phyloP scores from a whole-genome alignment of 2,329 filamentous ascomycete genomes.

The Aspergillus sp. region DNA sequence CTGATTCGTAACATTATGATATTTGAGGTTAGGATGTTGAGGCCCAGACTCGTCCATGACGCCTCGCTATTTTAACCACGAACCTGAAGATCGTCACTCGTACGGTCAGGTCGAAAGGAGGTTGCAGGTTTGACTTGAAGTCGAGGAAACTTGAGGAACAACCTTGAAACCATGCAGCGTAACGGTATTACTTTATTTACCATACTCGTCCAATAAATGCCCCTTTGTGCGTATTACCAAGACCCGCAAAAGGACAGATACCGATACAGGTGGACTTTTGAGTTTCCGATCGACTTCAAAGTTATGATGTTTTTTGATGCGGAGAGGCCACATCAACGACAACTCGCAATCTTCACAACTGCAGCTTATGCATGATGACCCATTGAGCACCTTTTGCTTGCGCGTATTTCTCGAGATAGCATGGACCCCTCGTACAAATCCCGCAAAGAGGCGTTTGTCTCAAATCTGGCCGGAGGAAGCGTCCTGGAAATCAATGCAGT shows the following conservation, averaged over 20 bases:
- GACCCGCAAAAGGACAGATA: slow-evolving; percentile 1
- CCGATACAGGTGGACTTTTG: neutral
- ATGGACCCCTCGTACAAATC: slow-evolving; percentile 74
- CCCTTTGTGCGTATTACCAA: neutral
- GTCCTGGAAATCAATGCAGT: slow-evolving; percentile 87
- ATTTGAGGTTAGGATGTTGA: neutral
- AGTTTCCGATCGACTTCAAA: neutral
- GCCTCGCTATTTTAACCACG: neutral
- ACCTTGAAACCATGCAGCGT: neutral
- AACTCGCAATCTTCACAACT: neutral
- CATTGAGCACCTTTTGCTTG: neutral
- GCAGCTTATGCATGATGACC: neutral
- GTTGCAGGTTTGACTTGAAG: neutral
- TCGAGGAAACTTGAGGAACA: neutral
- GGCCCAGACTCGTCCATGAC: neutral
- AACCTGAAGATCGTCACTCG: neutral
- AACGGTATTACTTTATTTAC: neutral
- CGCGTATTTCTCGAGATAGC: slow-evolving; percentile 5
- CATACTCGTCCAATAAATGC: neutral
- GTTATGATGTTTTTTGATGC: neutral
- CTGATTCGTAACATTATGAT: too few species aligned
- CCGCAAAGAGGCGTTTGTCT: slow-evolving; percentile 94
- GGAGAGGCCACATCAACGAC: neutral
- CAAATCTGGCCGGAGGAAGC: slow-evolving; percentile 80
- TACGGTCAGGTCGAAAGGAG: neutral